phyloP scores from a whole-genome alignment of 2,329 filamentous ascomycete genomes.

The Graphiopsis chlorocephala region DNA sequence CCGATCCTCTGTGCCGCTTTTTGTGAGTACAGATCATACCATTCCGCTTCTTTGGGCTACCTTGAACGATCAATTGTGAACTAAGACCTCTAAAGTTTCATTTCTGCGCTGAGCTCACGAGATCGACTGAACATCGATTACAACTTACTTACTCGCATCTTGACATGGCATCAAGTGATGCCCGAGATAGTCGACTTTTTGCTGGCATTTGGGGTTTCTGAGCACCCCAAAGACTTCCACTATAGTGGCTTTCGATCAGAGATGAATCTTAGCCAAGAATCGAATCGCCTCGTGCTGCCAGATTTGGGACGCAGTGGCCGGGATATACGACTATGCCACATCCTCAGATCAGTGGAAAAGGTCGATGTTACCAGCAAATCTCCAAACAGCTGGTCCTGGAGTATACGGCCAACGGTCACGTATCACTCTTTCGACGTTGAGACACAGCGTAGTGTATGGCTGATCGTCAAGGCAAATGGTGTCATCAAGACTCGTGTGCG shows the following conservation, averaged over 20 bases:
- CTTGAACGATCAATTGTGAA: no score
- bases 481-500: conserved; percentile 33
- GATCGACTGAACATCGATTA: neutral
- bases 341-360: conserved; percentile 37
- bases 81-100: neutral
- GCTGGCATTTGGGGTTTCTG: conserved; percentile 37
- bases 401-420: conserved; percentile 37
- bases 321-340: conserved; percentile 41
- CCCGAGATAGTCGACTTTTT: conserved; percentile 39
- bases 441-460: conserved; percentile 30
- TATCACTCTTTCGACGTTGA: conserved; percentile 42
- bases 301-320: conserved; percentile 38
- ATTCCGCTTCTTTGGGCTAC: neutral
- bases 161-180: conserved; percentile 37
- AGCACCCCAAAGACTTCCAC: conserved; percentile 35
- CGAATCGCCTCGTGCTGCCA: conserved; percentile 22
- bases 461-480: conserved; percentile 39
- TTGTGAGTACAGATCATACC: neutral
- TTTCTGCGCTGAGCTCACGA: neutral
- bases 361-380: neutral
- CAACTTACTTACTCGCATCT: conserved; percentile 1
- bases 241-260: conserved; percentile 39
- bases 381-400: conserved; percentile 32
- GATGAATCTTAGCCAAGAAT: conserved; percentile 19
- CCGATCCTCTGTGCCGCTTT: conserved; percentile 1